Conservation (phyloP, 2,329 filamentous ascomycete species). For the Pezicula neosporulosa region DNA sequence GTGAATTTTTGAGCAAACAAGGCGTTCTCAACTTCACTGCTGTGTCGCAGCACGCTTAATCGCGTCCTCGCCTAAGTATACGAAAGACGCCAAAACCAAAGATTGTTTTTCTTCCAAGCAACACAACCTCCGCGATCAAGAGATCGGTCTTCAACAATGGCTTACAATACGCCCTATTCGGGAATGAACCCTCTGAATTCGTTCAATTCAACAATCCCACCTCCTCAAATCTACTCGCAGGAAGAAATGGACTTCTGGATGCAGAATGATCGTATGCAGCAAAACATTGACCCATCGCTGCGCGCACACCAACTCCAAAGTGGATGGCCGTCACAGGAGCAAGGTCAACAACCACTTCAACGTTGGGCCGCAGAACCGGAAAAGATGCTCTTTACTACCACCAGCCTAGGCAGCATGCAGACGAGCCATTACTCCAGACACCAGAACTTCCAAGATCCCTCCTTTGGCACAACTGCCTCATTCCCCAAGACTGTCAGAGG, state of each 20-base stretch:
- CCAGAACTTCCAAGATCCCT: background rate
- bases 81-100: too few species aligned
- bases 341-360: conserved; percentile 7
- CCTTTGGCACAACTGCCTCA: conserved; percentile 10
- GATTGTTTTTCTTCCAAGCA: background rate
- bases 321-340: background rate
- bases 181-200: background rate
- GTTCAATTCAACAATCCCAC: background rate
- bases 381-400: conserved; percentile 15
- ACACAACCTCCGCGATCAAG: conserved; percentile 4
- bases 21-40: too few species aligned
- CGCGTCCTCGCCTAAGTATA: too few species aligned
- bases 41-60: too few species aligned
- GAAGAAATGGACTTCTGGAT: conserved; percentile 10
- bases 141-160: background rate
- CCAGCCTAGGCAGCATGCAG: conserved; percentile 11
- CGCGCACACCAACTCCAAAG: conserved; percentile 1
- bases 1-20: too few species aligned
- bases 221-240: conserved; percentile 5
- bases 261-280: conserved; percentile 5
- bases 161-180: conserved; percentile 5
- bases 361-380: background rate
- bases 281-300: conserved; percentile 16
- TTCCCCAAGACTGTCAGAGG: conserved; percentile 8
- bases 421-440: conserved; percentile 3